Conservation (phyloP, 2,329 filamentous ascomycete species). For the Aspergillus sergii region DNA sequence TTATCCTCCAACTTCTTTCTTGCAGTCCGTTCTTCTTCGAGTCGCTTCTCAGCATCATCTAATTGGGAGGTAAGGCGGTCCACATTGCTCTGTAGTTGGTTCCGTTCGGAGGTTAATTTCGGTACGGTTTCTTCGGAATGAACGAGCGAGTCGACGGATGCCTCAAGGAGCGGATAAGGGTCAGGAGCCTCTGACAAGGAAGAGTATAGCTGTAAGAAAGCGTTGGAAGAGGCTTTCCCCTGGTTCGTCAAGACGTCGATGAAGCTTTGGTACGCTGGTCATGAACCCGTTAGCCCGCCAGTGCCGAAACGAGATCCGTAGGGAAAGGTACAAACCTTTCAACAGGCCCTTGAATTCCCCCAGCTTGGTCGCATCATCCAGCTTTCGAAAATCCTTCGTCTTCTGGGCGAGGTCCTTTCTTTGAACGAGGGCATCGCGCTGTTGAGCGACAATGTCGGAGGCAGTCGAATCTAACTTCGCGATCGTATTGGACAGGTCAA, state of each 20-base stretch:
- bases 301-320: not conserved
- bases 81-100: conserved; percentile 79
- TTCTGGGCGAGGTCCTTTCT: conserved; percentile 98
- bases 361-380: conserved; percentile 85
- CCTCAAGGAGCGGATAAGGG: conserved; percentile 93
- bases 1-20: conserved; percentile 75
- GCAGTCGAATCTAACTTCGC: conserved; percentile 87
- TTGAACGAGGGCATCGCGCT: conserved; percentile 93
- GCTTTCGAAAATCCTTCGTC: conserved; percentile 95
- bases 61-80: conserved; percentile 75
- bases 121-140: conserved; percentile 90
- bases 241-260: conserved; percentile 96
- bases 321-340: conserved; percentile 62
- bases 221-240: conserved; percentile 89
- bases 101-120: conserved; percentile 84
- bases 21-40: conserved; percentile 75
- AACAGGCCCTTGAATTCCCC: conserved; percentile 85
- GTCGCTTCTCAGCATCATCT: conserved; percentile 76
- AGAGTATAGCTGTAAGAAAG: conserved; percentile 91
- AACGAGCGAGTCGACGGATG: conserved; percentile 91
- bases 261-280: conserved; percentile 87
- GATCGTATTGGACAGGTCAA: conserved; percentile 82
- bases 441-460: conserved; percentile 91
- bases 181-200: conserved; percentile 94
- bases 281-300: conserved; percentile 11